Conservation (phyloP, 2,329 filamentous ascomycete genomes). For the Claviceps purpurea region DNA sequence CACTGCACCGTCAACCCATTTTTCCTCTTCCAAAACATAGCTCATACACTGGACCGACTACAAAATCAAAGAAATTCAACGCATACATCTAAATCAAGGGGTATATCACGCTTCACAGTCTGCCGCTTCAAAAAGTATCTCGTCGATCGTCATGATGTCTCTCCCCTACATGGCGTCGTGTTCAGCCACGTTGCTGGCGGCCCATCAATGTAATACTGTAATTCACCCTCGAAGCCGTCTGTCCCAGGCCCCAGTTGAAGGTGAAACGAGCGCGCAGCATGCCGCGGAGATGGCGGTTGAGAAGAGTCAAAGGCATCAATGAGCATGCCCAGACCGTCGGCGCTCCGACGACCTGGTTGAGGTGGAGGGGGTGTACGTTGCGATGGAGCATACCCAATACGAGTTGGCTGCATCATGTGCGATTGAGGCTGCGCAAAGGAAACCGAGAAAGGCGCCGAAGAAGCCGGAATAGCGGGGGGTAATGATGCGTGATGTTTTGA, state of each 20-base stretch:
- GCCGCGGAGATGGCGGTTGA: constrained; percentile 9
- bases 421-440: constrained; percentile 9
- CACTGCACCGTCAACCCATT: too few species aligned
- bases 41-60: too few species aligned
- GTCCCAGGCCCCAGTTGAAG: constrained; percentile 19
- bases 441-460: constrained; percentile 11
- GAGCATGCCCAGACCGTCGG: constrained; percentile 27
- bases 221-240: constrained; percentile 33
- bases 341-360: constrained; percentile 9
- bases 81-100: too few species aligned
- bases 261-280: constrained; percentile 5
- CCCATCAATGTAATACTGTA: constrained; percentile 31
- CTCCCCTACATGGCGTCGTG: constrained; percentile 1
- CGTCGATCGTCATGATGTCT: neutral
- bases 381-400: constrained; percentile 5
- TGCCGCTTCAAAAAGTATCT: too few species aligned
- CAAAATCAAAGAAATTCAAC: too few species aligned
- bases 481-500: constrained; percentile 9
- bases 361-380: constrained; percentile 6
- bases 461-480: constrained; percentile 8
- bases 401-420: constrained; percentile 4
- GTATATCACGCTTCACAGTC: too few species aligned
- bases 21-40: too few species aligned
- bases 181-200: constrained; percentile 9
- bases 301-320: constrained; percentile 26